Base-by-base conservation (phyloP, 192 early-diverging fungal genomes). In the Coemansia sp. region DNA sequence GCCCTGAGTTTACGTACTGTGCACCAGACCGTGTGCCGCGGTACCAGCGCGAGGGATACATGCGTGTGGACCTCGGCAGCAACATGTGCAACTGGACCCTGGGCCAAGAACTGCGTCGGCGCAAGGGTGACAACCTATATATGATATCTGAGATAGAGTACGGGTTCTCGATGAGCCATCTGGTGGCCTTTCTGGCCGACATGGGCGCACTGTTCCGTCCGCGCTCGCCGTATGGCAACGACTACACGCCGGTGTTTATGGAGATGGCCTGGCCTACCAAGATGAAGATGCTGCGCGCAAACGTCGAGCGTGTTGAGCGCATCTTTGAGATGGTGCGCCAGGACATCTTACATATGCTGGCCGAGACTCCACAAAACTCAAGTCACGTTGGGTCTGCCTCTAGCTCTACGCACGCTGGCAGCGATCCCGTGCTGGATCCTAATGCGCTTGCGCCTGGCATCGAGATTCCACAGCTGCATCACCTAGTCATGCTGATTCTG, bases 91-190 rank as follows among this genome's bases (percentile, higher is more conserved):
- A 37, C 37, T 14, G 49, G 60, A 60, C 73, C 1, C 60, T 76
- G 38, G 64, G 51, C 25, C 67, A 66, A 48, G 76, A 79, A 65
- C 65, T 79, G 52, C 51, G 37, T 2, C 53, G 37, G 47, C 71
- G 76, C 64, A 79, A 79, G 65, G 35, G 8, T 3, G 77, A 71
- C 55, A 80, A 74, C 32, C 55, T 74, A 41, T 80, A 80, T 15
- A 14, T 80, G 65, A 70, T 80, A 67, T 70, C 67, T 35, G 77
- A 80, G 58, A 80, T 80, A 24, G 77, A 80, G 68, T 80, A 80
- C 53, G 77, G 77, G n/a, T 80, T 80, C 23, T 60, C 77, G 7
- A 80, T 80, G 77, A 73, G 77, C 68, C 77, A 80, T 27, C 69
- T 80, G 55, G 77, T 80, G 25, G 68, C 77, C 10, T 80, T 80